Conservation (phyloP, 306 rosid genomes). For the Dryas alaskensis region DNA sequence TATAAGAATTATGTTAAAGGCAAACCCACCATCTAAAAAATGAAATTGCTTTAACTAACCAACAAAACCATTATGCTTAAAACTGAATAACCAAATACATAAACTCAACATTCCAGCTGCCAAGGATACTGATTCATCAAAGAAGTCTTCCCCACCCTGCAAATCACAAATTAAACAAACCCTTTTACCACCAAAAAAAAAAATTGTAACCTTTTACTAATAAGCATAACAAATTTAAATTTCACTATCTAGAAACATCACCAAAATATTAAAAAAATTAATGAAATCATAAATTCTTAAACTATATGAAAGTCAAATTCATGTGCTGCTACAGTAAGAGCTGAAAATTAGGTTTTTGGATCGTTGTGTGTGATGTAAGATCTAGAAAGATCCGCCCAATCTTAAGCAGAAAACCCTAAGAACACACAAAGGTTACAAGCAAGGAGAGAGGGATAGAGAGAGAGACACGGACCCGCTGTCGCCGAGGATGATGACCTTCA, state of each 20-base stretch:
- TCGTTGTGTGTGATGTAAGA: constrained; percentile 20
- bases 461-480: constrained; percentile 77
- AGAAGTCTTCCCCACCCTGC: constrained; percentile 99
- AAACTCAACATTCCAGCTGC: constrained; percentile 9
- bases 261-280: too few species aligned
- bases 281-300: neutral
- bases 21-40: constrained; percentile 15
- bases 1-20: constrained; percentile 43
- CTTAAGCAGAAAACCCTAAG: constrained; percentile 14
- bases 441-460: neutral
- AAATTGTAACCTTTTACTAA: neutral
- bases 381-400: constrained; percentile 35
- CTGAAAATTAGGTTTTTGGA: constrained; percentile 8
- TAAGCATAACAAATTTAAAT: neutral
- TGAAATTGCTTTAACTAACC: neutral
- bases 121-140: constrained; percentile 99
- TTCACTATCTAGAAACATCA: neutral
- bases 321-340: neutral
- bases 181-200: neutral
- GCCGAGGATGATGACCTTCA: constrained; percentile 99
- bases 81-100: neutral
- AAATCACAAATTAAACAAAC: constrained; percentile 25
- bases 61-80: neutral
- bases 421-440: neutral
- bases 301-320: neutral